phyloP scores from a whole-genome alignment of 2,329 filamentous ascomycete species.

The Penicillium sp. region DNA sequence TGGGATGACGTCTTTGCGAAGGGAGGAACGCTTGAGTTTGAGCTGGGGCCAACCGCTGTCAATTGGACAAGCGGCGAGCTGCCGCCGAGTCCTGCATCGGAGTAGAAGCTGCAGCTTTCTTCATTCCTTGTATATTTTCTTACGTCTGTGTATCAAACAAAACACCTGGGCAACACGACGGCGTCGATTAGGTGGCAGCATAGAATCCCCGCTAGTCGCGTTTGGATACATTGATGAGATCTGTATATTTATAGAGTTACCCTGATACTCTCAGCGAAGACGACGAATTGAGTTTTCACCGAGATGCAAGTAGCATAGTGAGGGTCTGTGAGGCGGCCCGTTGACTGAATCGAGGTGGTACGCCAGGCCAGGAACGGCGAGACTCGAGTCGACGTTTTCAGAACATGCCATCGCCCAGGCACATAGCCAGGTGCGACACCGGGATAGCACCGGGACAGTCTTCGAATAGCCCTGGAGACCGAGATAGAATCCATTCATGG shows the following conservation, averaged over 20 bases:
- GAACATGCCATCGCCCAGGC: not conserved
- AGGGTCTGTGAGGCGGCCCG: not conserved
- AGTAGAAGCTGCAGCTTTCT: not conserved
- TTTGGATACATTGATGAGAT: not conserved
- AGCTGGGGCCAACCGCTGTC: constrained; percentile 54
- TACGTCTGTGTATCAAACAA: not conserved
- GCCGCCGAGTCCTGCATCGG: constrained; percentile 59
- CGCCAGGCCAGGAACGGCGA: constrained; percentile 4
- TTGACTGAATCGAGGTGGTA: not conserved
- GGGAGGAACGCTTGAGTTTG: constrained; percentile 64
- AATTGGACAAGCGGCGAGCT: constrained; percentile 60
- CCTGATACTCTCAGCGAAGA: not conserved
- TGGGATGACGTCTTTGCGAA: constrained; percentile 66
- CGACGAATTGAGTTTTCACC: not conserved
- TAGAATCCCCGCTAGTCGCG: not conserved
- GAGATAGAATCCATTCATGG: too few species aligned
- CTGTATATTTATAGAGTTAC: not conserved
- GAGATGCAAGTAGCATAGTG: not conserved
- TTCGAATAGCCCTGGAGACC: too few species aligned
- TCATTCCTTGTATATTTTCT: not conserved
- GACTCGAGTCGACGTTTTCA: not conserved
- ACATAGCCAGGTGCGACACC: too few species aligned
- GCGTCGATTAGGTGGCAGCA: not conserved
- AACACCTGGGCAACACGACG: not conserved
- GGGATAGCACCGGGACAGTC: too few species aligned